A percentile compares a stretch with the other conserved stretches of the same genome.
These are phyloP conservation scores for Suillus spraguei DNA, from an alignment of 768 basidiomycete genomes.

Conservation along the genomic window DNA sequence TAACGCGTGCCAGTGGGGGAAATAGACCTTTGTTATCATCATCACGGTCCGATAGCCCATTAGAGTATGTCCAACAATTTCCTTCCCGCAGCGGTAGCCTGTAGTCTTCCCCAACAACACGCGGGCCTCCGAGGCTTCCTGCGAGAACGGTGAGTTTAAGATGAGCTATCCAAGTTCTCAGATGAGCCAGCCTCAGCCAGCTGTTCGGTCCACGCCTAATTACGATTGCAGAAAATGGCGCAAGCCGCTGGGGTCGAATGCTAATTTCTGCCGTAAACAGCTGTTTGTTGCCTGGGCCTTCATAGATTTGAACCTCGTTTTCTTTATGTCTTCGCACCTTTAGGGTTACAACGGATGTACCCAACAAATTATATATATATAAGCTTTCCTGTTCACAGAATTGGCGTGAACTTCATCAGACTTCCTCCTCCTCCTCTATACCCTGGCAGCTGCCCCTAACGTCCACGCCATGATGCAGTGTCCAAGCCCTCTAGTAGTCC, in stretches of 20 bases:
- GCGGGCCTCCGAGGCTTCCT: constrained; percentile 23
- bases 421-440: constrained; percentile 11
- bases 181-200: constrained; percentile 12
- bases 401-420: constrained; percentile 13
- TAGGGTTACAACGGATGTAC: constrained; percentile 16
- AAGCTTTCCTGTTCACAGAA: constrained; percentile 13
- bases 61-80: constrained; percentile 21
- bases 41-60: constrained; percentile 16
- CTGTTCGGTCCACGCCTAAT: neutral
- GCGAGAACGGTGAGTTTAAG: constrained; percentile 14
- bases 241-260: constrained; percentile 30
- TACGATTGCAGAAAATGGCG: constrained; percentile 4
- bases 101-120: constrained; percentile 8
- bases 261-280: constrained; percentile 24
- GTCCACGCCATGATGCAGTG: constrained; percentile 15
- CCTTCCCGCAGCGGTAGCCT: constrained; percentile 11
- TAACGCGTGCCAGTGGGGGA: constrained; percentile 12
- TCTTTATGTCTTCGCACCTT: constrained; percentile 19
- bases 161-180: constrained; percentile 18
- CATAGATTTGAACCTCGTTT: constrained; percentile 22
- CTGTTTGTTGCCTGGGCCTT: constrained; percentile 18
- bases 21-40: constrained; percentile 12
- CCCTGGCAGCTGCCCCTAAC: constrained; percentile 3
- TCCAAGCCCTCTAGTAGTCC: constrained; percentile 12
- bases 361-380: constrained; percentile 25